Evolutionary conservation across 208 protist species (phyloP), one percentile per base, ranked within the genome.

Genomic region (Leishmania turanica): DNA sequence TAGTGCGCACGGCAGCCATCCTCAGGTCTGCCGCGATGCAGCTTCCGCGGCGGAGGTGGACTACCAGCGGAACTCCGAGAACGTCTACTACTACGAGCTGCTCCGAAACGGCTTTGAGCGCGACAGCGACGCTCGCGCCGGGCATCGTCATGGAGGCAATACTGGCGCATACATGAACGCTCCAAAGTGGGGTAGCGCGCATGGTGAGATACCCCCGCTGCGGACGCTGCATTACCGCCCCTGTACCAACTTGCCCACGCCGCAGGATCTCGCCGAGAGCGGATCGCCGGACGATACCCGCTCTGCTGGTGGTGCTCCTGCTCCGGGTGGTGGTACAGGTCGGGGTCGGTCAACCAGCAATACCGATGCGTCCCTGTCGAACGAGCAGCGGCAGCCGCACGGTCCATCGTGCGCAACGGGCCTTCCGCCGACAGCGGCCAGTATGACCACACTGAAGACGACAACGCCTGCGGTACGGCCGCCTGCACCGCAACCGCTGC

Each of bases 11-110:
- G 21, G 42, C 37, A 34, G 68, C 9, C 68, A 72, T 31, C 42
- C 68, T 6, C 68, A 42, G 31, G 68, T 15, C 5, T 47, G 3
- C 0, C 42, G 45, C 42, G 19, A 6, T 6, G 42, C 42, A 31
- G 40, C 68, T 11, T 42, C 3, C 7, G 31, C 45, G 24, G 42
- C 68, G 34, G 24, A 49, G 27, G 68, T 72, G 58, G 58, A 70
- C 0, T 37, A 42, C 4, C 60, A n/a, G 34, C 37, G 17, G 1
- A 64, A 34, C 73, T 8, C 53, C 7, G 73, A 77, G 73, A 49
- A 66, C 70, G 27, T 7, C 53, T 77, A 77, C 73, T 66, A 77
- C 73, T 34, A 42, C 73, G 11, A 62, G 37, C 56, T 66, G 53
- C 73, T 66, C 9, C 73, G 37, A 24, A 21, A 27, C 7, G 51